Percentiles rank a stretch among this genome's conserved stretches.
phyloP scores from a whole-genome alignment of 148 eudicot species.

The Rhododendron molle region DNA sequence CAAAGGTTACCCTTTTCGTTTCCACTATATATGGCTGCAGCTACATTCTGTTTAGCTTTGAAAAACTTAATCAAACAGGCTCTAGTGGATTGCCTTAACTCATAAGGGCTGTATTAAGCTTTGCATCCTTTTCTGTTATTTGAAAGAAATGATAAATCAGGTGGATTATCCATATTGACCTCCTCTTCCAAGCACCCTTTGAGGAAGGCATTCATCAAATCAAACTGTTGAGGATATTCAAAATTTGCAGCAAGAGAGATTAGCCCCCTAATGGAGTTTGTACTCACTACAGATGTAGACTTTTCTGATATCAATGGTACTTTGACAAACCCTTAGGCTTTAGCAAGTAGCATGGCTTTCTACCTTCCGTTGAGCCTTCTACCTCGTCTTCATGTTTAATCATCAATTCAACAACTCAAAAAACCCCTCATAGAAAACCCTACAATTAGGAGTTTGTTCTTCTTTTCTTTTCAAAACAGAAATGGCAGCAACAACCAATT shows the following conservation, averaged over 20 bases:
- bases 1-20: not conserved
- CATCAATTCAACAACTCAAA: no score
- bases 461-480: no score
- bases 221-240: not conserved
- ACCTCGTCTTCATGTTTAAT: no score
- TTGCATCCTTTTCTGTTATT: not conserved
- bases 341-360: no score
- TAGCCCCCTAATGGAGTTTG: no score
- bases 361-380: no score
- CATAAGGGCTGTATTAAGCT: not conserved
- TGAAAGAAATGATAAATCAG: not conserved
- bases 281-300: no score
- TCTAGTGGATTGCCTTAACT: not conserved
- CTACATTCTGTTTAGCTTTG: not conserved
- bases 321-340: no score
- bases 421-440: no score
- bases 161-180: not conserved
- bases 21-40: not conserved
- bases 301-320: no score
- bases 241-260: not conserved
- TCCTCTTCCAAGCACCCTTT: not conserved
- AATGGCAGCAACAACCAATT: no score
- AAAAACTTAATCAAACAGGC: not conserved
- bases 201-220: not conserved
- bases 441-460: no score